Percentiles rank a stretch among this genome's conserved stretches.
phyloP scores from a whole-genome alignment of 768 basidiomycete genomes.

The Macrocybe gigantea region DNA sequence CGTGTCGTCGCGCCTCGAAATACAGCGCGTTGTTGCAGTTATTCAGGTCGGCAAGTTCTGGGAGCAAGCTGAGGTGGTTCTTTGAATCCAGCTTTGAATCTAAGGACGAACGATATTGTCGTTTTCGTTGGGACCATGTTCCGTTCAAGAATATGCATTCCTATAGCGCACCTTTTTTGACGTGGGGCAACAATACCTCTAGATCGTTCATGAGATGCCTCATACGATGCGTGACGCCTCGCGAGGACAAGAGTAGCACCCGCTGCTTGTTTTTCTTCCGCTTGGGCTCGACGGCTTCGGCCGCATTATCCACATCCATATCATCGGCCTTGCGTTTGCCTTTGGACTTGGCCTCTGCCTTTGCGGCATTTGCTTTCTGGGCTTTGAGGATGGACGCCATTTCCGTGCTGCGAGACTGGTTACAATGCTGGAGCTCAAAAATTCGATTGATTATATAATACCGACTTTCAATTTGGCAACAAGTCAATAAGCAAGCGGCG shows the following conservation, averaged over 20 bases:
- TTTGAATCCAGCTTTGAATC: conserved; percentile 98
- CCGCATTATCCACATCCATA: conserved; percentile 44
- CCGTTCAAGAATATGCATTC: not conserved
- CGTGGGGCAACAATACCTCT: conserved; percentile 84
- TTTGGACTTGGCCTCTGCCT: conserved; percentile 46
- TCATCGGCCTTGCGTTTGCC: conserved; percentile 62
- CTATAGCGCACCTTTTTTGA: conserved; percentile 79
- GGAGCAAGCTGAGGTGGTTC: conserved; percentile 85
- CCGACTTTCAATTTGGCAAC: not conserved
- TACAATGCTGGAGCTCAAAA: conserved; percentile 3
- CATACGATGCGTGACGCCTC: conserved; percentile 95
- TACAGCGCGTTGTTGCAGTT: conserved; percentile 98
- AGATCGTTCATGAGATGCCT: conserved; percentile 95
- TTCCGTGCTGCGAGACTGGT: conserved; percentile 1
- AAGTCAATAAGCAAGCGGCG: too few species aligned
- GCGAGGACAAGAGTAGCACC: conserved; percentile 85
- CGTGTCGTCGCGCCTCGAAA: conserved; percentile 93
- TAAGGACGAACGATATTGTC: conserved; percentile 21
- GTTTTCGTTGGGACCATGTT: not conserved
- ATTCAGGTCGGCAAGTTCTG: conserved; percentile 94
- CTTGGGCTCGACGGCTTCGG: conserved; percentile 29
- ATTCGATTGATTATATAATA: conserved; percentile 10
- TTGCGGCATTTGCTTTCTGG: conserved; percentile 51
- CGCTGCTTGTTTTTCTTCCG: conserved; percentile 90
- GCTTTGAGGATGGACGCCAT: conserved; percentile 67